Evolutionary conservation across 805 yeast species (phyloP), one percentile per base, ranked within the genome.

Genomic region (Saccharomycopsis microspora): DNA sequence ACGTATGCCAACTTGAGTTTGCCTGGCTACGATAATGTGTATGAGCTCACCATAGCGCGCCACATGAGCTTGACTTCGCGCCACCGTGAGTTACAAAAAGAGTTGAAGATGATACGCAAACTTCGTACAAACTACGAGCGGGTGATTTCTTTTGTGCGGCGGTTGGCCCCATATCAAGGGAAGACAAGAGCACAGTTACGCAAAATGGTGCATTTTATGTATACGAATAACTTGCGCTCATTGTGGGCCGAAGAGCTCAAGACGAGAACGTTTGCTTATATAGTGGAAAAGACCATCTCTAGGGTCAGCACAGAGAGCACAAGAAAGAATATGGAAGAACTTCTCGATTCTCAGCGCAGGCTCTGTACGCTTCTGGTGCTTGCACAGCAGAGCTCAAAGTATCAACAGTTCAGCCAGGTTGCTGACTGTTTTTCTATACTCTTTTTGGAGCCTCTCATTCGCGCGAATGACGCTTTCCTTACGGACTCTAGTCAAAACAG

Each of bases 241-340:
- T 44, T 50, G 28, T 49, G 53, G 53, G 45, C 43, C 41, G 53
- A 49, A 38, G 42, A 44, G 36, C 43, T 49, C 34, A 44, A 42
- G 37, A 31, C 43, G 7, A 46, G 36, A 11, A 34, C 38, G 6
- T 41, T 48, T 31, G n/a, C 42, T n/a, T 32, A 35, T 32, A 7
- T 38, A 34, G 41, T 43, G 29, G 40, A 43, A 29, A 38, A 47
- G n/a, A 41, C 42, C 29, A 9, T 27, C n/a, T 30, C 27, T 6
- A n/a, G 42, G 28, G 29, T 29, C 7, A 9, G 29, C n/a, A 32
- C 19, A 35, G 28, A 42, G 27, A 8, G n/a, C 8, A 4, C 9
- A 9, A 29, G 32, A 5, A 9, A 9, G 2, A 19, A 3, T 11
- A 11, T 29, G 44, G 10, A 10, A 6, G 27, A 32, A 38, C 9